A percentile compares a stretch with the other conserved stretches of the same genome.
Conservation (phyloP, 1,284 basidiomycete species). For the Salmacisia buchloeana region DNA sequence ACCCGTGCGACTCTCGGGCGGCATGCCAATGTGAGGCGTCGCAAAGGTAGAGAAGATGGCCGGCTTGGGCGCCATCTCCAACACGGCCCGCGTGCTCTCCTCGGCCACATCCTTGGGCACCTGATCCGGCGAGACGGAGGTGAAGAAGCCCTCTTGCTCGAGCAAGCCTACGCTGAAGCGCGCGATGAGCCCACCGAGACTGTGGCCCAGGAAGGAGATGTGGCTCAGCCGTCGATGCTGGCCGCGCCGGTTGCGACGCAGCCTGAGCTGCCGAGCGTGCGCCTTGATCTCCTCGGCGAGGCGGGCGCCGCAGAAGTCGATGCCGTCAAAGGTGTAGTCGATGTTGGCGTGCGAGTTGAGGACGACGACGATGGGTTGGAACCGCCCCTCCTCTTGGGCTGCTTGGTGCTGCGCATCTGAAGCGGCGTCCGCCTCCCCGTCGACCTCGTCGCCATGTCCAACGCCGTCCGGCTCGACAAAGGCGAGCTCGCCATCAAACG, state of each 20-base stretch:
- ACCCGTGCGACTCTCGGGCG: conserved; percentile 19
- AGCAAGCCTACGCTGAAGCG: conserved; percentile 72
- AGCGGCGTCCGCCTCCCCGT: not conserved
- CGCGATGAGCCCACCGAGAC: conserved; percentile 70
- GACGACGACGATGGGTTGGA: conserved; percentile 53
- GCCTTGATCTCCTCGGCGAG: conserved; percentile 60
- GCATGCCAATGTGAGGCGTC: conserved; percentile 68
- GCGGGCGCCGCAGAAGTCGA: conserved; percentile 68
- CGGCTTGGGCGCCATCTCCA: not conserved
- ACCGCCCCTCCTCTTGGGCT: not conserved
- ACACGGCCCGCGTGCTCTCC: not conserved
- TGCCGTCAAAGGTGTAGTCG: conserved; percentile 66
- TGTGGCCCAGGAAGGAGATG: conserved; percentile 55
- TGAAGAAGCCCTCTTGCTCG: conserved; percentile 53
- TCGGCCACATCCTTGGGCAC: not conserved
- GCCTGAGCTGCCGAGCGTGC: conserved; percentile 13
- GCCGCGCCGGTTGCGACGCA: not conserved
- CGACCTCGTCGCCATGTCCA: no score
- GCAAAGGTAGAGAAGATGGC: conserved; percentile 67
- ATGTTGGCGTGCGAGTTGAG: conserved; percentile 60
- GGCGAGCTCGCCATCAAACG: no score
- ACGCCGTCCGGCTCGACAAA: no score
- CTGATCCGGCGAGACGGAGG: not conserved
- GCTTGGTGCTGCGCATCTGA: not conserved
- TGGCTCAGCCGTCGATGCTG: not conserved